Evolutionary conservation across 305 asterid species (phyloP), one percentile per base, ranked within the genome.

Genomic region (Caryopteris hybrid): DNA sequence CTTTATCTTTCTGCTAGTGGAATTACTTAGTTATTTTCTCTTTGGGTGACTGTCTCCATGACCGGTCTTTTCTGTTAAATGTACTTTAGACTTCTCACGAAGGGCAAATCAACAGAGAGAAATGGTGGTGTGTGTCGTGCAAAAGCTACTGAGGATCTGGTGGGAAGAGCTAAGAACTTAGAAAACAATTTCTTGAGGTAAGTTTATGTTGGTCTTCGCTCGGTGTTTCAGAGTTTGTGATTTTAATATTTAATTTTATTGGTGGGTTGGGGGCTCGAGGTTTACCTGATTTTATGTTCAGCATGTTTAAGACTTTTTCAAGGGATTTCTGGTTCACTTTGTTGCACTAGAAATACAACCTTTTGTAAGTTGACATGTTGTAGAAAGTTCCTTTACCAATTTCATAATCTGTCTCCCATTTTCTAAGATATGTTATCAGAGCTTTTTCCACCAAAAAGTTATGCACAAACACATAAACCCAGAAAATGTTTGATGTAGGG

Each of bases 141-240:
- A 58, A 78, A 80, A 78, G 73, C 58, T 50, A 42, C 69, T 9
- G 78, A 81, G 68, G 85, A 79, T 59, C 76, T 84, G 29, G 43
- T 55, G 13, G 90, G 74, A 55, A 90, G 79, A 84, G 80, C 80
- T 17, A 82, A 45, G 74, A 86, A 73, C 78, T 84, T 92, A 61
- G 93, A 92, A 71, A 64, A 64, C 54, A 86, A 80, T 67, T 85
- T 86, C 61, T 68, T 53, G 61, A 84, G 96, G 98, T 92, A 90
- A 80, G 31, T 47, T 42, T 34, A 41, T 43, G n/a, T 21, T 65
- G 56, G 18, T 62, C 14, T 74, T 34, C 14, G 39, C 39, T 66
- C 22, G 18, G 67, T 63, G n/a, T 38, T 22, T 8, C 9, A 5
- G 10, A 56, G 29, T 33, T 18, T 61, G 31, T 53, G n/a, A n/a